A percentile compares a stretch with the other conserved stretches of the same genome.
phyloP scores from a whole-genome alignment of 441 rosid genomes.

The Breynia disticha region DNA sequence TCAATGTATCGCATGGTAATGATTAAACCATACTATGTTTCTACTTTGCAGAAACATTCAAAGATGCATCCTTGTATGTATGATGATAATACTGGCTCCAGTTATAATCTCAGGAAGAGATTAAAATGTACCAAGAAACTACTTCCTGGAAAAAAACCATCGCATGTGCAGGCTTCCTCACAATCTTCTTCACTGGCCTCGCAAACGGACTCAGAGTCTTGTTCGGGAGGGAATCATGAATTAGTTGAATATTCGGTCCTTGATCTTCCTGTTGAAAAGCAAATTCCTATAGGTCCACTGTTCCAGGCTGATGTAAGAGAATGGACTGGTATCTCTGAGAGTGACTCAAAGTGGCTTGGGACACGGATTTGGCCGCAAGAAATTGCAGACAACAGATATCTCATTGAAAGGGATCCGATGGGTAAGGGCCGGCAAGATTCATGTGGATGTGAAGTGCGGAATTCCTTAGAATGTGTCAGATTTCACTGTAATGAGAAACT shows the following conservation, averaged over 20 bases:
- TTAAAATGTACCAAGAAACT: conserved; percentile 26
- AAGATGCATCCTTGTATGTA: conserved; percentile 77
- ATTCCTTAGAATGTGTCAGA: conserved; percentile 57
- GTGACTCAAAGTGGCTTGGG: conserved; percentile 74
- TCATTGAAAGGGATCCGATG: conserved; percentile 73
- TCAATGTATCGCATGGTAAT: too few relatives aligned
- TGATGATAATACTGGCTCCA: conserved; percentile 52
- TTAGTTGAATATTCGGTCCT: conserved; percentile 25
- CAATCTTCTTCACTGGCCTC: conserved; percentile 18
- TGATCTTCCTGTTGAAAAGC: conserved; percentile 25
- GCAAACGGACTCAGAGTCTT: conserved; percentile 19
- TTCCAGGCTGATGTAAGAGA: conserved; percentile 70
- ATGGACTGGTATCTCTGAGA: conserved; percentile 51
- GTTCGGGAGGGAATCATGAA: conserved; percentile 11
- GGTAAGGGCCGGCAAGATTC: conserved; percentile 78
- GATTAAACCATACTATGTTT: conserved; percentile 4
- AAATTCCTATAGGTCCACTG: conserved; percentile 45
- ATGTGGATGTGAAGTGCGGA: conserved; percentile 57
- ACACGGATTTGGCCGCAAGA: conserved; percentile 63
- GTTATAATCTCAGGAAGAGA: conserved; percentile 76
- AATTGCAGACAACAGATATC: conserved; percentile 17
- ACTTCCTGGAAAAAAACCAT: conserved; percentile 11
- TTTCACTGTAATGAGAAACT: conserved; percentile 56
- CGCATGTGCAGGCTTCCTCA: conserved; percentile 20
- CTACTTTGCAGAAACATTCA: conserved; percentile 45